phyloP scores from a whole-genome alignment of 768 basidiomycete species.

The Symmetrospora coprosmae region DNA sequence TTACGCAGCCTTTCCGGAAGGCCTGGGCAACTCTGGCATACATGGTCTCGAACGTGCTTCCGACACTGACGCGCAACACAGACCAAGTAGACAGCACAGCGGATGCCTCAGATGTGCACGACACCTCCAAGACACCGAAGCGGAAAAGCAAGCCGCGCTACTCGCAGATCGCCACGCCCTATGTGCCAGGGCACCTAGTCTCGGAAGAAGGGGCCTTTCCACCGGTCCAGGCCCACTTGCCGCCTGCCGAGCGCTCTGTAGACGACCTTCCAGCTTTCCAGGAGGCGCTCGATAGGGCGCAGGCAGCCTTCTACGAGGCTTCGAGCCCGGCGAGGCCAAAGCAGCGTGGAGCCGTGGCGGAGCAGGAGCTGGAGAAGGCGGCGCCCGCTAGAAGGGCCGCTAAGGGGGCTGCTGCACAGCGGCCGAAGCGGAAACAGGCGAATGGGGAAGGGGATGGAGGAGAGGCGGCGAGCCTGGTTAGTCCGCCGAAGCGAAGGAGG shows the following conservation, averaged over 20 bases:
- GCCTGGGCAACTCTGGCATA: too few species aligned
- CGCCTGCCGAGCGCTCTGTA: conserved; percentile 4
- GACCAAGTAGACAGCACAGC: background rate
- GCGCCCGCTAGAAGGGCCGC: too few species aligned
- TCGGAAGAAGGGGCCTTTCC: background rate
- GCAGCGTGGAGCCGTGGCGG: too few species aligned
- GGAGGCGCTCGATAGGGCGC: conserved; percentile 11
- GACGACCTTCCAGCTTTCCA: conserved; percentile 9
- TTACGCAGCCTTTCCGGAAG: background rate
- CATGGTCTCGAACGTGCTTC: background rate
- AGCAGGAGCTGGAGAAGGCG: too few species aligned
- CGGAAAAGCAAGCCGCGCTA: background rate
- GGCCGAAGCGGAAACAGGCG: too few species aligned
- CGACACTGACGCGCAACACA: background rate
- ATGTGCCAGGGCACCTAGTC: conserved; percentile 10
- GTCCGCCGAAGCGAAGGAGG: too few species aligned
- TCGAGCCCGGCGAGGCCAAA: background rate
- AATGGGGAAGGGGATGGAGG: too few species aligned
- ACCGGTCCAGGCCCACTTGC: background rate
- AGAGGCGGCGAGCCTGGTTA: too few species aligned
- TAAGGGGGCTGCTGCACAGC: too few species aligned
- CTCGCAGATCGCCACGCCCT: conserved; percentile 3
- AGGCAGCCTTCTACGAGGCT: conserved; percentile 13
- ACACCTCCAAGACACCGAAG: conserved; percentile 1
- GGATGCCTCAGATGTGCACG: background rate